These are phyloP conservation scores for Phytophthora niederhauseri DNA, from an alignment of 352 stramenopile genomes.

Conservation along the genomic window DNA sequence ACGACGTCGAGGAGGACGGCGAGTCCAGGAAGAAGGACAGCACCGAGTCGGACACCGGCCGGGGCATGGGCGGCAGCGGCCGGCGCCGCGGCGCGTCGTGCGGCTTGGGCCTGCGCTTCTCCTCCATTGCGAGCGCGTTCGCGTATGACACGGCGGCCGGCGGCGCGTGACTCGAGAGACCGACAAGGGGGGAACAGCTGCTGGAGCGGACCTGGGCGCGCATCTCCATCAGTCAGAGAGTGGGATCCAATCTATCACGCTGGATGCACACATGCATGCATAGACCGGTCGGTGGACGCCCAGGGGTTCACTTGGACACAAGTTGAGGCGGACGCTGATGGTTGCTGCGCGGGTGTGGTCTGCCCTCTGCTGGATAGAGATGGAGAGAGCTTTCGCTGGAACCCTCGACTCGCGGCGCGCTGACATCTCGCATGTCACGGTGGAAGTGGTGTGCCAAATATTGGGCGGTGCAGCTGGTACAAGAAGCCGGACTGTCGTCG, in stretches of 20 bases:
- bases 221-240: slow-evolving; percentile 11
- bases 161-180: not conserved
- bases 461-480: slow-evolving; percentile 1
- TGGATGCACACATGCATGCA: slow-evolving; percentile 1
- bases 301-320: not conserved
- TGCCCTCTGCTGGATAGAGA: slow-evolving; percentile 3
- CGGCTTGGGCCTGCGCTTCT: slow-evolving; percentile 7
- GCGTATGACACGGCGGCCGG: slow-evolving; percentile 8
- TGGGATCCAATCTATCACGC: slow-evolving; percentile 24
- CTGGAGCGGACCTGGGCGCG: slow-evolving; percentile 8
- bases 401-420: not conserved
- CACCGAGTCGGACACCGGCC: slow-evolving; percentile 22
- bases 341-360: not conserved
- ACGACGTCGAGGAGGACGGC: slow-evolving; percentile 23
- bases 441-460: slow-evolving; percentile 2
- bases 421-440: not conserved
- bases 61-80: slow-evolving; percentile 9
- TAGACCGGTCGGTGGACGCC: slow-evolving; percentile 5
- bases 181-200: slow-evolving; percentile 11
- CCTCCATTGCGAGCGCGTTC: slow-evolving; percentile 26
- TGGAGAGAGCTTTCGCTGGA: not conserved
- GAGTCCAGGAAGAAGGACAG: slow-evolving; percentile 43
- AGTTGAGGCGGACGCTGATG: not conserved
- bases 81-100: slow-evolving; percentile 7
- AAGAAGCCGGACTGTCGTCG: not conserved